Conservation (phyloP, 192 early-diverging fungal species). For the Coemansia sp. region DNA sequence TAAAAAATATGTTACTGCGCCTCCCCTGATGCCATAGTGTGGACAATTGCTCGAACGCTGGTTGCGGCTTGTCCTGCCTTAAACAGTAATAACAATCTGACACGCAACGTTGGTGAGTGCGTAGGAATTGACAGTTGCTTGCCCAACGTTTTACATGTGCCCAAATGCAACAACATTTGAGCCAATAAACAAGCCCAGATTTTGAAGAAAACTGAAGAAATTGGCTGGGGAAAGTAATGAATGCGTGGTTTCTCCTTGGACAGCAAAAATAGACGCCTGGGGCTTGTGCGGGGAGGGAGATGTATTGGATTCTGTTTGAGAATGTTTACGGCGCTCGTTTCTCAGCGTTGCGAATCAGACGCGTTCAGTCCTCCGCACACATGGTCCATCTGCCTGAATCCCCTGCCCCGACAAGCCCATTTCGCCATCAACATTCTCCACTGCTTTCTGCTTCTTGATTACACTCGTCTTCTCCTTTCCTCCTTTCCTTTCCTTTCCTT, state of each 20-base stretch:
- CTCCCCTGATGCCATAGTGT: background rate
- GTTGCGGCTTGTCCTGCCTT: background rate
- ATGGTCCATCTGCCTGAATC: background rate
- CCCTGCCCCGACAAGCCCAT: background rate
- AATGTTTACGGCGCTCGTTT: conserved; percentile 18
- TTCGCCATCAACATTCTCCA: background rate
- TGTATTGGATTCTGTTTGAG: conserved; percentile 7
- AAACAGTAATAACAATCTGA: background rate
- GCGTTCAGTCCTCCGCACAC: background rate
- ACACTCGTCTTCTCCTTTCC: background rate
- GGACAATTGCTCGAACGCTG: background rate
- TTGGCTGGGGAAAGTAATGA: background rate
- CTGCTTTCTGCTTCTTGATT: background rate
- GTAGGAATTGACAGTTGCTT: background rate
- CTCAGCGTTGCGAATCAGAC: background rate
- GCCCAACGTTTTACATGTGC: conserved; percentile 2
- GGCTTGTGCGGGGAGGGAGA: background rate
- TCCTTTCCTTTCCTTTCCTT: too few relatives aligned
- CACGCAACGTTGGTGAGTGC: background rate
- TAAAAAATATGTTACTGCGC: background rate
- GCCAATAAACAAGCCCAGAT: too few relatives aligned
- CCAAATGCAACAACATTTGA: conserved; percentile 1
- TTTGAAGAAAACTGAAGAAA: background rate
- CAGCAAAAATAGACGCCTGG: background rate
- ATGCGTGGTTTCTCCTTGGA: background rate